Percentiles rank a stretch among this genome's conserved stretches.
phyloP scores from a whole-genome alignment of 2,329 filamentous ascomycete genomes.

The Pleurostoma richardsiae region DNA sequence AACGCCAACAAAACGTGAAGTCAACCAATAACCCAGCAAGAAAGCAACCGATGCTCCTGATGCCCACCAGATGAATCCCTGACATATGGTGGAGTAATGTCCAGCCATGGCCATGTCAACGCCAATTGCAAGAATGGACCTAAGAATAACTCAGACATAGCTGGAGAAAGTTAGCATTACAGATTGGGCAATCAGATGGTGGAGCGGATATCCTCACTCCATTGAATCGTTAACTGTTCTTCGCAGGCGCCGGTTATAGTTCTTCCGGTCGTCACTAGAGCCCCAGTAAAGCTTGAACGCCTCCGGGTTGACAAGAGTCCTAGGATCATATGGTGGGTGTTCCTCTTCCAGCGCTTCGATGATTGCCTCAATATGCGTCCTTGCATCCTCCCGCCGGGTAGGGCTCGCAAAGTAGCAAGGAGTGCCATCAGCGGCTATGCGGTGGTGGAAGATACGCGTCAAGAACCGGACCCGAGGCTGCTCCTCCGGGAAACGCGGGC shows the following conservation, averaged over 20 bases:
- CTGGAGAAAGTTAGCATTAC: too few relatives aligned
- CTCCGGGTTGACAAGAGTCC: slow-evolving; percentile 81
- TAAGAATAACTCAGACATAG: too few relatives aligned
- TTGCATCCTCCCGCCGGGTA: slow-evolving; percentile 66
- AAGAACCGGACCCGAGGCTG: slow-evolving; percentile 80
- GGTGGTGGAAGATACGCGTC: slow-evolving; percentile 81
- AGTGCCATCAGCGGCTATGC: slow-evolving; percentile 73
- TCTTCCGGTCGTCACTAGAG: slow-evolving; percentile 68
- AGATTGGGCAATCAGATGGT: too few relatives aligned
- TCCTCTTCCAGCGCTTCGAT: slow-evolving; percentile 83
- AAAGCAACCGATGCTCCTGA: too few relatives aligned
- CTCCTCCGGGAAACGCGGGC: slow-evolving; percentile 79
- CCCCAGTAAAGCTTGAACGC: slow-evolving; percentile 88
- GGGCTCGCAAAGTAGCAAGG: slow-evolving; percentile 72
- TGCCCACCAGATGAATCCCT: too few relatives aligned
- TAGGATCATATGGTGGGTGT: slow-evolving; percentile 80
- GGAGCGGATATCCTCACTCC: slow-evolving; percentile 37
- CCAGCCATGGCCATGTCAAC: too few relatives aligned
- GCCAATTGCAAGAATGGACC: too few relatives aligned
- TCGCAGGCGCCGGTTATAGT: slow-evolving; percentile 77
- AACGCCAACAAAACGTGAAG: too few relatives aligned
- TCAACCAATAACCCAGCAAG: too few relatives aligned
- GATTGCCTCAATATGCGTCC: slow-evolving; percentile 78
- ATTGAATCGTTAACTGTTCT: slow-evolving; percentile 68
- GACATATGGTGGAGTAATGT: too few relatives aligned